Conservation (phyloP, 2,329 filamentous ascomycete species). For the Aschersonia sp. region DNA sequence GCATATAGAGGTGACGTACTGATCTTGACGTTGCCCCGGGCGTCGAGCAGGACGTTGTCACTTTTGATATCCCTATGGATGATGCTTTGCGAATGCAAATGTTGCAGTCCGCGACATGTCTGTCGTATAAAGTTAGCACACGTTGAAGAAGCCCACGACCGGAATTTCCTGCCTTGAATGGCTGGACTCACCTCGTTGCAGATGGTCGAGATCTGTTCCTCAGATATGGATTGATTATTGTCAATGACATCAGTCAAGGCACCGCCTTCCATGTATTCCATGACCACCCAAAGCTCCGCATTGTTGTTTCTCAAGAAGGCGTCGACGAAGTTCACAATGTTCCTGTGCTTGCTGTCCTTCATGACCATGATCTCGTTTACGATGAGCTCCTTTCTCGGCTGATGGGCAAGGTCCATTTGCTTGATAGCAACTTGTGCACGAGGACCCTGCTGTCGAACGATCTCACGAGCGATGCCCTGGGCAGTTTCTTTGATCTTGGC, state of each 20-base stretch:
- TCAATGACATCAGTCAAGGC: slow-evolving; percentile 97
- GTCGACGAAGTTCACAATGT: slow-evolving; percentile 98
- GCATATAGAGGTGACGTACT: slow-evolving; percentile 45
- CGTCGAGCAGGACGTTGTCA: slow-evolving; percentile 92
- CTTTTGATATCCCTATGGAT: slow-evolving; percentile 99
- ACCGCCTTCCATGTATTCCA: slow-evolving; percentile 99
- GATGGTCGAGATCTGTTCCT: slow-evolving; percentile 96
- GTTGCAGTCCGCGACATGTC: slow-evolving; percentile 91
- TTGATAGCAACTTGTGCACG: slow-evolving; percentile 94
- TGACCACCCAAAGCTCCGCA: slow-evolving; percentile 95
- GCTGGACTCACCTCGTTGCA: slow-evolving; percentile 65
- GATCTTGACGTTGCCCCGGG: slow-evolving; percentile 92
- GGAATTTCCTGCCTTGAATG: too few species aligned
- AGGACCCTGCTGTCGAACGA: slow-evolving; percentile 65
- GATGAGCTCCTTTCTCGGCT: slow-evolving; percentile 94
- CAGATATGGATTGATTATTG: slow-evolving; percentile 85
- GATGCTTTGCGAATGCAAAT: slow-evolving; percentile 90
- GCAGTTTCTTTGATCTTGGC: slow-evolving; percentile 87
- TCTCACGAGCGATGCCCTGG: slow-evolving; percentile 67
- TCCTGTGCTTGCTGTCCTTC: slow-evolving; percentile 96
- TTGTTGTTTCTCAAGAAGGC: slow-evolving; percentile 93
- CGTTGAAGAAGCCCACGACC: too few species aligned
- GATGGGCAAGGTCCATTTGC: slow-evolving; percentile 97
- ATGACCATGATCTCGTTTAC: slow-evolving; percentile 99
- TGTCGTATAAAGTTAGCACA: slow-evolving; percentile 20